Conservation (phyloP, 208 protist genomes). For the Trypanosoma cruzi region DNA sequence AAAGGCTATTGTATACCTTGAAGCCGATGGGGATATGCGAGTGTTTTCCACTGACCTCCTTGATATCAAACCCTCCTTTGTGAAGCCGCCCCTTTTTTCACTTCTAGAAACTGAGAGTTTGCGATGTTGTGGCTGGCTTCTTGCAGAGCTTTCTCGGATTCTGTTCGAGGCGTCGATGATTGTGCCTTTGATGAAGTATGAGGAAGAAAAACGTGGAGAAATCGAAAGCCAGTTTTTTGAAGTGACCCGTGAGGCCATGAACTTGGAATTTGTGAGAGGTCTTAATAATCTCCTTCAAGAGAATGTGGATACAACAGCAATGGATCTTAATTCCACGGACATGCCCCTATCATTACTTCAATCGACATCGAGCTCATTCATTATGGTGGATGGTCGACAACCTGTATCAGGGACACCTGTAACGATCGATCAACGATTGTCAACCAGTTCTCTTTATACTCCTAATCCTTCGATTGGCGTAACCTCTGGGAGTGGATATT, state of each 20-base stretch:
- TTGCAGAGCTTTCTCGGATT: conserved; percentile 52
- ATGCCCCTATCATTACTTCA: background rate
- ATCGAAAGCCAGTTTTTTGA: conserved; percentile 54
- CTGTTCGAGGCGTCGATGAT: conserved; percentile 65
- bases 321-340: background rate
- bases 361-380: conserved; percentile 27
- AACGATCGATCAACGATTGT: conserved; percentile 63
- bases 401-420: conserved; percentile 29
- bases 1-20: conserved; percentile 76
- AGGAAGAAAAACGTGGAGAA: conserved; percentile 45
- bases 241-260: conserved; percentile 37
- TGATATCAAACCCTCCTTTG: conserved; percentile 79
- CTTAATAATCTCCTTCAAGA: conserved; percentile 12
- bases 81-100: conserved; percentile 74
- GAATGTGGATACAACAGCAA: background rate
- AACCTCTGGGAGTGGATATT: conserved; percentile 46
- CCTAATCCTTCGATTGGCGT: conserved; percentile 78
- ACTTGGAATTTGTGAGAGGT: conserved; percentile 50
- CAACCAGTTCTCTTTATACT: conserved; percentile 62
- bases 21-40: conserved; percentile 70
- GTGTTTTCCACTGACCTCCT: conserved; percentile 64
- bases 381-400: conserved; percentile 12
- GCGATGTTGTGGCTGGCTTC: conserved; percentile 53
- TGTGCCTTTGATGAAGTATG: conserved; percentile 61
- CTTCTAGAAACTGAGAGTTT: conserved; percentile 45